Evolutionary conservation across 495 filamentous ascomycete genomes (phyloP), one percentile per base, ranked within the genome.

Genomic region (Trichoderma asperelloides): DNA sequence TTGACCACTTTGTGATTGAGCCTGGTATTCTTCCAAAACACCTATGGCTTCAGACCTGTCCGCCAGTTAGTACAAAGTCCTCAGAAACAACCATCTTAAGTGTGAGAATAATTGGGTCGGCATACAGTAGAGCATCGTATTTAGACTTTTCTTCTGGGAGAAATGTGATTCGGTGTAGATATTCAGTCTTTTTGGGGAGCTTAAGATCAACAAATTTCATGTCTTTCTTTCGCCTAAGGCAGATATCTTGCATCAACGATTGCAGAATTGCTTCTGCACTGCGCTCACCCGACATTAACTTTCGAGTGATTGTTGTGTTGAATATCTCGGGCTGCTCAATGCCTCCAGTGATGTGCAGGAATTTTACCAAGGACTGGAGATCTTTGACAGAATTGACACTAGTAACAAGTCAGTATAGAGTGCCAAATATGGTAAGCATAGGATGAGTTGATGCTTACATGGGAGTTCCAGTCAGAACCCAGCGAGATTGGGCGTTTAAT

Each of bases 171-270:
- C 84, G 84, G 71, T 94, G 87, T n/a, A 95, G 80, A 66, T 90
- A 93, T 71, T 93, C 92, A 0, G 87, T 89, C 67, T 95, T 84
- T 12, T 87, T 78, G 0, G 93, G 93, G 1, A 97, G 82, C 63
- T 87, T 87, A 15, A 97, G 78, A 69, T 97, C 91, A 57, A 97
- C 82, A 68, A 96, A 96, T 12, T 82, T 83, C 93, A 97, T 96
- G 65, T 93, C 88, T 76, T 97, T 97, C 70, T 88, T 87, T 30
- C 93, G 86, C 45, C 93, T 85, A 27, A 97, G 81, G 71, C 91
- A 96, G 33, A 96, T 83, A n/a, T 89, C 90, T 8, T 79, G 80
- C 86, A 96, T 95, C 57, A 97, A 79, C 2, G 86, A 83, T 71
- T 93, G 90, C 16, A 96, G 81, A 21, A 96, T 76, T 21, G 82